These are phyloP conservation scores for Cryphonectria japonica DNA, from an alignment of 2,329 filamentous ascomycete genomes.

Conservation along the genomic window DNA sequence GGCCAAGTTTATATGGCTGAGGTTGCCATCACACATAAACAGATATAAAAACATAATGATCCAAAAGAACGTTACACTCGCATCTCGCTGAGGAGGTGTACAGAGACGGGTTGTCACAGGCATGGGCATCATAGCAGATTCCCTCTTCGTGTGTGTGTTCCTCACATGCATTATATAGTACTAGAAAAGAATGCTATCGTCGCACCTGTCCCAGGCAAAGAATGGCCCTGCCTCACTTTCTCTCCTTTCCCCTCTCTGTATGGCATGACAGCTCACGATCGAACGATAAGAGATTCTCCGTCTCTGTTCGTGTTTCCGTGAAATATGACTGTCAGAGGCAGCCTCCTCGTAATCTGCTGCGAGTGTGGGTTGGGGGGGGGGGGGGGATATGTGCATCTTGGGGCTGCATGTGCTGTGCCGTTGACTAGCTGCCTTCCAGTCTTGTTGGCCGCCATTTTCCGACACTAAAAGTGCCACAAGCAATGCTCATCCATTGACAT, in stretches of 20 bases:
- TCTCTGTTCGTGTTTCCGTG: neutral
- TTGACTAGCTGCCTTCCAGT: neutral
- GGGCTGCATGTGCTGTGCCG: neutral
- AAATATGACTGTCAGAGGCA: neutral
- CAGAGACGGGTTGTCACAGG: neutral
- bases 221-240: neutral
- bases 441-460: neutral
- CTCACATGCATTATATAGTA: neutral
- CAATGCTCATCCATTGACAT: neutral
- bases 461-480: neutral
- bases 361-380: neutral
- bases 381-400: no score
- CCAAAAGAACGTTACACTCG: no score
- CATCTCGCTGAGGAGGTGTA: neutral
- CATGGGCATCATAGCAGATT: neutral
- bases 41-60: neutral
- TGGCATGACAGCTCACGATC: neutral
- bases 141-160: neutral
- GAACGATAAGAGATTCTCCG: neutral
- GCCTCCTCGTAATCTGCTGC: no score
- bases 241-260: neutral
- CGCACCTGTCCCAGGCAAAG: neutral
- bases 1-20: no score
- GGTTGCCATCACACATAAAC: no score
- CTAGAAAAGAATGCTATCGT: neutral